A percentile compares a stretch with the other conserved stretches of the same genome.
These are phyloP conservation scores for Aspergillus luchuensis DNA, from an alignment of 2,329 filamentous ascomycete species.

Conservation along the genomic window DNA sequence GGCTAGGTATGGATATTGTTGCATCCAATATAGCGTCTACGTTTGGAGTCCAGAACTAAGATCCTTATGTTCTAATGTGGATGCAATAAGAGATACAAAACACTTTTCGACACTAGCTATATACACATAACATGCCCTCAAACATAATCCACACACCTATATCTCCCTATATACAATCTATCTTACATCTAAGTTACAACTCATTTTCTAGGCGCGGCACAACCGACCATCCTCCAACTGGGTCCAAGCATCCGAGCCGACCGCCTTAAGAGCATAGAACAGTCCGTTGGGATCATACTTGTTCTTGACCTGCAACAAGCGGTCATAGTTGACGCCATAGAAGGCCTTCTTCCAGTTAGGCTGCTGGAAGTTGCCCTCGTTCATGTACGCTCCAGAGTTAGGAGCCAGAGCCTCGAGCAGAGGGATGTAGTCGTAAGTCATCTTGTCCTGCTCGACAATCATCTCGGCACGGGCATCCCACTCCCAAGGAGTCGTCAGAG, in stretches of 20 bases:
- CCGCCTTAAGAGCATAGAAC: slow-evolving; percentile 12
- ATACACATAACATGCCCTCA: no score
- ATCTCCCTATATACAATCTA: background rate
- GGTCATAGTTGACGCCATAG: slow-evolving; percentile 11
- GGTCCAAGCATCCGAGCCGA: slow-evolving; percentile 12
- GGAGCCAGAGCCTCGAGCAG: background rate
- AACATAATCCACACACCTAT: no score
- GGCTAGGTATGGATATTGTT: no score
- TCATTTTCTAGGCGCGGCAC: background rate
- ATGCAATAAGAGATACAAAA: no score
- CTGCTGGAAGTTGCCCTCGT: slow-evolving; percentile 14
- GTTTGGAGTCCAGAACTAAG: no score
- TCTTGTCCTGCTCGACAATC: slow-evolving; percentile 4
- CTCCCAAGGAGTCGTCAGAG: slow-evolving; percentile 5
- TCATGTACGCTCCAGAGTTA: slow-evolving; percentile 14
- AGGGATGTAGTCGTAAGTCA: slow-evolving; percentile 4
- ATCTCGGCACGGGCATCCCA: slow-evolving; percentile 2
- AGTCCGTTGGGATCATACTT: slow-evolving; percentile 13
- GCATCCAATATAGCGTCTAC: no score
- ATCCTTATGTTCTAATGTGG: no score
- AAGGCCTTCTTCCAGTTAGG: slow-evolving; percentile 10
- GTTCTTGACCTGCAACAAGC: slow-evolving; percentile 7
- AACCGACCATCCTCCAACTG: background rate
- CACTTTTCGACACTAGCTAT: no score
- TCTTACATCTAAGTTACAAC: background rate